These are phyloP conservation scores for Chalaropsis ovoidea DNA, from an alignment of 2,329 filamentous ascomycete species.

Conservation along the genomic window DNA sequence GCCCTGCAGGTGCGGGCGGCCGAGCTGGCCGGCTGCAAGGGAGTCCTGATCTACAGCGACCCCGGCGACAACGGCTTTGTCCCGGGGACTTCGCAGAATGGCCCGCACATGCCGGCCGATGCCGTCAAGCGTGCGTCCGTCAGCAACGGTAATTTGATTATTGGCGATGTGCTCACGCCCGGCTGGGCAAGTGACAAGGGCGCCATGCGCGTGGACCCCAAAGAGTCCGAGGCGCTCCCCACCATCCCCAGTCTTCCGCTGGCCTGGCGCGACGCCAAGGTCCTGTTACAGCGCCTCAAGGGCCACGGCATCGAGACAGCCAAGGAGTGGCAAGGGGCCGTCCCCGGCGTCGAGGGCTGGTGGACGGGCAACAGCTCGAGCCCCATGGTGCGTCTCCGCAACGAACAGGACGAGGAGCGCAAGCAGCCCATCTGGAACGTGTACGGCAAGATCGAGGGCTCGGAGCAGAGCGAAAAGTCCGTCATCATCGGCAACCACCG, in stretches of 20 bases:
- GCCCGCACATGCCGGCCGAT: conserved; percentile 69
- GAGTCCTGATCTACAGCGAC: conserved; percentile 88
- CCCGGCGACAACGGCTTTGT: conserved; percentile 73
- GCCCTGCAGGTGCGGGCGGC: conserved; percentile 84
- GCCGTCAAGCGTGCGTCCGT: conserved; percentile 76
- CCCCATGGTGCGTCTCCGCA: conserved; percentile 70
- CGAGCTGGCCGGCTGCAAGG: conserved; percentile 72
- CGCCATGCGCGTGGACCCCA: conserved; percentile 54
- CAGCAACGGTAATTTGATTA: conserved; percentile 66
- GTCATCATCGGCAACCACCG: conserved; percentile 89
- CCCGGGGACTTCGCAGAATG: conserved; percentile 64
- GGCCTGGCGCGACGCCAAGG: conserved; percentile 78
- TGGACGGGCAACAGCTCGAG: conserved; percentile 71
- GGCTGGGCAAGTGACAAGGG: conserved; percentile 66
- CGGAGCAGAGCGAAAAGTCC: conserved; percentile 71
- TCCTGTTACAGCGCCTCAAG: conserved; percentile 63
- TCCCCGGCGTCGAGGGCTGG: conserved; percentile 70
- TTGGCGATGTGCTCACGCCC: conserved; percentile 87
- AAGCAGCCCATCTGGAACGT: conserved; percentile 88
- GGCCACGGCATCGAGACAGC: conserved; percentile 62
- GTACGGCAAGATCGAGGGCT: conserved; percentile 70
- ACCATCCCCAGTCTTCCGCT: conserved; percentile 85
- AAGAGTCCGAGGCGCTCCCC: conserved; percentile 61
- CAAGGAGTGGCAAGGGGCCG: conserved; percentile 63
- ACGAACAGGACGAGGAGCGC: conserved; percentile 74